Conservation (phyloP, 2,329 filamentous ascomycete genomes). For the Neofusicoccum kwambonambiense region DNA sequence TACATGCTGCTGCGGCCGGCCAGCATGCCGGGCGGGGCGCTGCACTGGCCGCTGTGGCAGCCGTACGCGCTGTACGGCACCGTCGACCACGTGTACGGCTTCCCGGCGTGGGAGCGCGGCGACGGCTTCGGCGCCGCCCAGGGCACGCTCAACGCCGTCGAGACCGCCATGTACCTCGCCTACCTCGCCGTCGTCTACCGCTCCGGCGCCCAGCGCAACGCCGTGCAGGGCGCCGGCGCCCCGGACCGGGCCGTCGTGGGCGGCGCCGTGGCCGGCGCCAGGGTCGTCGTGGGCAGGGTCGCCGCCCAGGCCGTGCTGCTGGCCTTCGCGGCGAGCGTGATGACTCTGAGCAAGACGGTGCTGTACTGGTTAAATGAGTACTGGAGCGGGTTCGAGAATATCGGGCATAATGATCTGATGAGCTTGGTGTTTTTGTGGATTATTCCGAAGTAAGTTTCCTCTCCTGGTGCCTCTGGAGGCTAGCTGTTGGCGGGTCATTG, state of each 20-base stretch:
- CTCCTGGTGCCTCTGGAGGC: too few species aligned
- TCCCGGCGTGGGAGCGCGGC: conserved; percentile 63
- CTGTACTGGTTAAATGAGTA: conserved; percentile 67
- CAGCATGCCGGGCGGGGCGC: conserved; percentile 73
- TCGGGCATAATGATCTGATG: conserved; percentile 59
- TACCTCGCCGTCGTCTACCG: conserved; percentile 57
- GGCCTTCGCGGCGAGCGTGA: conserved; percentile 58
- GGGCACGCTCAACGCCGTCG: conserved; percentile 65
- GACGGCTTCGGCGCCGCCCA: conserved; percentile 80
- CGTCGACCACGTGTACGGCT: conserved; percentile 80
- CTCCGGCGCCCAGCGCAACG: conserved; percentile 22
- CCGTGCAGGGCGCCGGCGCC: conserved; percentile 38
- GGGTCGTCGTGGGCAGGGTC: conserved; percentile 51
- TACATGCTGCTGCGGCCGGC: conserved; percentile 80
- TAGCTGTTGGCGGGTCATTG: too few species aligned
- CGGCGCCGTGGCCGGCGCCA: conserved; percentile 49
- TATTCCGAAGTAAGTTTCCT: conserved; percentile 61
- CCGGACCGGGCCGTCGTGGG: conserved; percentile 34
- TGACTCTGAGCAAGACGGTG: conserved; percentile 67
- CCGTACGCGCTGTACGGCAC: conserved; percentile 79
- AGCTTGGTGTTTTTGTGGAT: conserved; percentile 61
- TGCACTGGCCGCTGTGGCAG: conserved; percentile 70
- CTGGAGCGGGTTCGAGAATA: conserved; percentile 59
- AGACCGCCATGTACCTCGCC: conserved; percentile 63
- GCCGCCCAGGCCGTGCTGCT: conserved; percentile 58